Percentiles rank a stretch among this genome's conserved stretches.
These are phyloP conservation scores for Phialophora tarda DNA, from an alignment of 2,329 filamentous ascomycete genomes.

Conservation along the genomic window DNA sequence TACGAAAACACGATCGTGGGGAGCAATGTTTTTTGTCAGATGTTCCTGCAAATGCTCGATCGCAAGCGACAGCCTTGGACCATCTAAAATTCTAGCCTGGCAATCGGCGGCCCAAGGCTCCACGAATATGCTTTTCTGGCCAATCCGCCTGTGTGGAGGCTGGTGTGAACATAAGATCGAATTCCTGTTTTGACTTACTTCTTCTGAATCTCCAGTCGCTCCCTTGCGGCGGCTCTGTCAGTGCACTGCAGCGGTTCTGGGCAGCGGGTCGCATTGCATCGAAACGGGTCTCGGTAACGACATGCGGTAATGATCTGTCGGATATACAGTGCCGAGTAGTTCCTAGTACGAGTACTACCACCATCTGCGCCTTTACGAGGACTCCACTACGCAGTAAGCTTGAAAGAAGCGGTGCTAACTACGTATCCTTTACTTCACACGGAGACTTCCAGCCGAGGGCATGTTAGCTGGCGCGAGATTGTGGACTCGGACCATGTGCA, in stretches of 20 bases:
- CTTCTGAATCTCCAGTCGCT: neutral
- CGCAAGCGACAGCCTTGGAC: constrained; percentile 12
- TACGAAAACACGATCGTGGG: constrained; percentile 23
- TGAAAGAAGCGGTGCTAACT: constrained; percentile 5
- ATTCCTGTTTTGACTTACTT: constrained; percentile 12
- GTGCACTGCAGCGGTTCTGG: neutral
- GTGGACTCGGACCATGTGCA: no score
- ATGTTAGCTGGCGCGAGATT: neutral
- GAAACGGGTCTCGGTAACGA: constrained; percentile 13
- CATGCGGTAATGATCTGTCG: constrained; percentile 20
- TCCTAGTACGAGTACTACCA: no score
- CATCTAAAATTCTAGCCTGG: constrained; percentile 8
- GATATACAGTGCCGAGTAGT: constrained; percentile 18
- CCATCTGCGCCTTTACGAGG: neutral
- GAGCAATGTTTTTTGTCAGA: constrained; percentile 5
- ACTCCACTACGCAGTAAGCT: neutral
- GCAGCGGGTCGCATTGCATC: constrained; percentile 13
- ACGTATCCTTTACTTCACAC: neutral
- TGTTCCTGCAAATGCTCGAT: constrained; percentile 27
- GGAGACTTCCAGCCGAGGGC: neutral
- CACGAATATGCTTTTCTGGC: constrained; percentile 1
- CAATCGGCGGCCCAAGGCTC: neutral
- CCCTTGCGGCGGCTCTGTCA: constrained; percentile 1
- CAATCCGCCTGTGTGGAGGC: neutral
- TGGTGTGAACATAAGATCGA: constrained; percentile 6